phyloP scores from a whole-genome alignment of 2,329 filamentous ascomycete species.

The Incumbomyces lentus region DNA sequence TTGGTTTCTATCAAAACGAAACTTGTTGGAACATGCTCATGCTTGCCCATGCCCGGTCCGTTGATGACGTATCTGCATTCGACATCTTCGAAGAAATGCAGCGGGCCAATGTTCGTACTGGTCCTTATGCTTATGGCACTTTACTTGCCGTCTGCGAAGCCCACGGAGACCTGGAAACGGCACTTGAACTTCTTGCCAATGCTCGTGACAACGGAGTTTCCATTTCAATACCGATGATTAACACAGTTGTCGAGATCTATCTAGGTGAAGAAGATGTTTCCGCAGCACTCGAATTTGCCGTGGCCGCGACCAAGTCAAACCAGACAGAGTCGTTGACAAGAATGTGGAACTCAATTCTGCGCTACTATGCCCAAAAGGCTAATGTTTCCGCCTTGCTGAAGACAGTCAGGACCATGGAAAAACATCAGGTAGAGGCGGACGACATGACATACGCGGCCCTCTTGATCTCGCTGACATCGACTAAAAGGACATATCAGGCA shows the following conservation, averaged over 20 bases:
- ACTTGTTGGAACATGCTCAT: conserved; percentile 68
- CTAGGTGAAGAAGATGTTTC: conserved; percentile 46
- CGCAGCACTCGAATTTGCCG: conserved; percentile 50
- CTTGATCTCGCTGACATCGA: conserved; percentile 47
- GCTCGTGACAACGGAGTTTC: conserved; percentile 46
- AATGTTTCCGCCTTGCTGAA: conserved; percentile 45
- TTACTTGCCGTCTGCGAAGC: conserved; percentile 62
- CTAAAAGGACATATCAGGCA: conserved; percentile 46
- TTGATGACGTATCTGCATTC: conserved; percentile 58
- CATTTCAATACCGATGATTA: conserved; percentile 49
- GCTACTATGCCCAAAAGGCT: conserved; percentile 55
- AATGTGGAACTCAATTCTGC: conserved; percentile 71
- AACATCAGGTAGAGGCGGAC: conserved; percentile 41
- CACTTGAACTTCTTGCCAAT: conserved; percentile 53
- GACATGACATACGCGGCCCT: conserved; percentile 50
- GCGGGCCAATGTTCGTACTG: conserved; percentile 40
- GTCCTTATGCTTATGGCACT: conserved; percentile 57
- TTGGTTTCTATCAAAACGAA: conserved; percentile 46
- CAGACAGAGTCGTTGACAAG: conserved; percentile 45
- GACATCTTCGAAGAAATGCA: conserved; percentile 53
- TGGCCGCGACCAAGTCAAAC: conserved; percentile 43
- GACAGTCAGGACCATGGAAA: conserved; percentile 46
- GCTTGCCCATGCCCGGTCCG: conserved; percentile 55
- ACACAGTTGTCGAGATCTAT: conserved; percentile 58
- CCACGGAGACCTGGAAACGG: conserved; percentile 62